Evolutionary conservation across 2,329 filamentous ascomycete genomes (phyloP).

Genomic region (Trichoderma sp.): DNA sequence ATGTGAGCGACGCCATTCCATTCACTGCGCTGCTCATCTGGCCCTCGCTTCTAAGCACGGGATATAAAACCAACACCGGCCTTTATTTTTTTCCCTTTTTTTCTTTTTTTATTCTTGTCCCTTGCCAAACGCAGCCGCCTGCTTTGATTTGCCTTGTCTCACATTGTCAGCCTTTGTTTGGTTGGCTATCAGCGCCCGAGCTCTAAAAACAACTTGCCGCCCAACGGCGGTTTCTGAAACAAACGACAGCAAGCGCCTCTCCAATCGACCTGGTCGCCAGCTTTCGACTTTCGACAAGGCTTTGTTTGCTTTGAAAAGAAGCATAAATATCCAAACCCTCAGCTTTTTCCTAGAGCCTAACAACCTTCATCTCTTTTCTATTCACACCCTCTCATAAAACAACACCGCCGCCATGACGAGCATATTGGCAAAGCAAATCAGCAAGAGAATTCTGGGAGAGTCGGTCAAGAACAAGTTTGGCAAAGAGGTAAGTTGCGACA

Average conservation of each 20-base stretch:
- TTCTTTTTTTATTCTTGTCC: background rate
- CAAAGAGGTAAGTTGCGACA: conserved; percentile 47
- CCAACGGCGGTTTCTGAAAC: conserved; percentile 31
- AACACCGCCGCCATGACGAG: conserved; percentile 48
- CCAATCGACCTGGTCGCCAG: conserved; percentile 24
- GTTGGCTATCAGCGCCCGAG: conserved; percentile 21
- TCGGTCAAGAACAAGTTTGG: conserved; percentile 59
- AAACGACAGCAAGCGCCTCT: conserved; percentile 23
- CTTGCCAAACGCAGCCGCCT: background rate
- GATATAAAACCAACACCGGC: background rate
- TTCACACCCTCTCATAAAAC: background rate
- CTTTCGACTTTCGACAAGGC: conserved; percentile 26
- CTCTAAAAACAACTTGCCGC: conserved; percentile 23
- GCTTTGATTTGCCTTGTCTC: conserved; percentile 12
- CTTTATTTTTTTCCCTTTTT: background rate
- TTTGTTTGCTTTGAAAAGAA: conserved; percentile 12
- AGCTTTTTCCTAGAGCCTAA: background rate
- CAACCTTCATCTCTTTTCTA: background rate
- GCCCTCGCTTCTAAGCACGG: background rate
- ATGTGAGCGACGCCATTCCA: conserved; percentile 10
- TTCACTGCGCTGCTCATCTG: background rate
- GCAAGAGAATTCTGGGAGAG: conserved; percentile 60
- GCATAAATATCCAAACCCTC: conserved; percentile 20
- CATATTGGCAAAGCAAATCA: conserved; percentile 54
- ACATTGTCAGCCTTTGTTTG: conserved; percentile 6